Evolutionary conservation across 2,329 filamentous ascomycete species (phyloP), one percentile per base, ranked within the genome.

Genomic region (Neoarthrinium moseri): DNA sequence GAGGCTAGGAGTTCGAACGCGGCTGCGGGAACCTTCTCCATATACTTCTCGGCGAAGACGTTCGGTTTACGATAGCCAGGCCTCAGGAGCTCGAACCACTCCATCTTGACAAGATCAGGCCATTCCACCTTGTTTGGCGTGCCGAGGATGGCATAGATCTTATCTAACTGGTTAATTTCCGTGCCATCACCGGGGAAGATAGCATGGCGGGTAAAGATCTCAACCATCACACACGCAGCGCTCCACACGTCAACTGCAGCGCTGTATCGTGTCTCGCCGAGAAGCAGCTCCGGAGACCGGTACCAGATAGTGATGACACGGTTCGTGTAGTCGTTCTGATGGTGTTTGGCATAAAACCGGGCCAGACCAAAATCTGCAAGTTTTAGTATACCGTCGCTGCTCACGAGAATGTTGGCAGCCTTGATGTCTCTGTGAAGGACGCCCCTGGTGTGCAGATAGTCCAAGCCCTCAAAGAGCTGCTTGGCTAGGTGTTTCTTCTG

Each of bases 301-400:
- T 96, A 96, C 95, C 95, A 99, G 54, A 99, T 96, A 2, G 94
- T 99, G 62, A 99, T 96, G 57, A 99, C 95, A 27, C 94, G 87
- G 63, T 99, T 99, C 2, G 94, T 99, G 66, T 99, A 99, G 64
- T 99, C 92, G 37, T 95, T 80, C 64, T 94, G 89, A 50, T 87
- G 84, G 40, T 87, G 85, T 65, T 99, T 99, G 26, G 91, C 89
- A 61, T 96, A 99, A 68, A 99, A 99, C 29, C 95, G 86, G 11
- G 94, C 94, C 12, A 99, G 80, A 17, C 94, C 94, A 65, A 99
- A 99, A 65, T 99, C 94, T 23, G 94, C 94, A 51, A 96, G 80
- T 66, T 97, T 99, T 46, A 99, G 72, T 47, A 91, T 80, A 5
- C 94, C 94, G 8, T 87, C 84, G 55, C 85, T 95, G 68, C 90